These are phyloP conservation scores for Oleoguttula mirabilis DNA, from an alignment of 495 filamentous ascomycete species.

Conservation along the genomic window DNA sequence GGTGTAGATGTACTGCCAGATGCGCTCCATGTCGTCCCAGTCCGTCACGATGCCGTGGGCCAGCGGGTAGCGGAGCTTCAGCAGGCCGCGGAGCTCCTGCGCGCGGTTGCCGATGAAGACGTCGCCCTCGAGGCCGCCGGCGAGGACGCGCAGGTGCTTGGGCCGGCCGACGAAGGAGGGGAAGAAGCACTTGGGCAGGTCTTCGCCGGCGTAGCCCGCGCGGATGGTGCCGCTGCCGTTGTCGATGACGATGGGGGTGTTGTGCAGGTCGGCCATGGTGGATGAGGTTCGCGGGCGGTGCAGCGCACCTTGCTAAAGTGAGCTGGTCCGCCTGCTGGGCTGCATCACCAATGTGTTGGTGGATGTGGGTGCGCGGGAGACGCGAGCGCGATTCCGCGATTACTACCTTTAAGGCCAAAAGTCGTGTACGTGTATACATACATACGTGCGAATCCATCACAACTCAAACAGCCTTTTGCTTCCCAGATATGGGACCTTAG, in stretches of 20 bases:
- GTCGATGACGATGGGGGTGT: conserved; percentile 96
- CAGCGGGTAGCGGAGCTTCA: conserved; percentile 91
- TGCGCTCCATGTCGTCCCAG: conserved; percentile 99
- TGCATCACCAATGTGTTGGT: too few species aligned
- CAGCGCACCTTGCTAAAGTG: conserved; percentile 9
- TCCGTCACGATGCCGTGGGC: conserved; percentile 98
- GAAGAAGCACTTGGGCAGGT: conserved; percentile 90
- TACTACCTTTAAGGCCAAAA: too few species aligned
- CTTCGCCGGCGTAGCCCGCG: conserved; percentile 92
- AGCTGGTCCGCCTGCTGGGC: conserved; percentile 1
- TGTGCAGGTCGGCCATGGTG: conserved; percentile 34
- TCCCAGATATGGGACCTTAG: too few species aligned
- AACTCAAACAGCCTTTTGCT: too few species aligned
- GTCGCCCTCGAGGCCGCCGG: conserved; percentile 90
- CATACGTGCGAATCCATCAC: too few species aligned
- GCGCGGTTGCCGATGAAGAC: conserved; percentile 92
- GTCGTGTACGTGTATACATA: too few species aligned
- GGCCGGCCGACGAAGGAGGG: conserved; percentile 96
- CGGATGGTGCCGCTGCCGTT: conserved; percentile 97
- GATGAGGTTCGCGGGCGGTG: background rate
- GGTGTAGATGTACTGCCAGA: conserved; percentile 82
- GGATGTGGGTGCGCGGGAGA: too few species aligned
- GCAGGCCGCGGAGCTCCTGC: conserved; percentile 79
- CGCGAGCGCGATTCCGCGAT: too few species aligned
- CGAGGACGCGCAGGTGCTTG: conserved; percentile 91